A percentile compares a stretch with the other conserved stretches of the same genome.
phyloP scores from a whole-genome alignment of 768 basidiomycete species.

The Nevesoporus exiguus region DNA sequence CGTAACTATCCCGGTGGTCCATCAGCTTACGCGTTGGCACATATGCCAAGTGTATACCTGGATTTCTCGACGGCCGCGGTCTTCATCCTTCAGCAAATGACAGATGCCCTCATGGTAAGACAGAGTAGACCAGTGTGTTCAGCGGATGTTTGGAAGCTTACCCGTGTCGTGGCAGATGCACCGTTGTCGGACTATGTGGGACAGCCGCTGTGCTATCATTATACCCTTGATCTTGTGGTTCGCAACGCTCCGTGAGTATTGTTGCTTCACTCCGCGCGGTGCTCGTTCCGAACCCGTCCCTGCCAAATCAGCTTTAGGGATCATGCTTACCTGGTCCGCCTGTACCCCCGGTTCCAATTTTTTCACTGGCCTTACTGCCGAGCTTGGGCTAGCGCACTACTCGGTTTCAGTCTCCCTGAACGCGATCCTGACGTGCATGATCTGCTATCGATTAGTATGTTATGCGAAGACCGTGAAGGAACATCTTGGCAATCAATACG shows the following conservation, averaged over 20 bases:
- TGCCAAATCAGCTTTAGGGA: neutral
- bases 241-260: neutral
- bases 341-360: neutral
- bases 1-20: neutral
- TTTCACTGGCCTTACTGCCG: neutral
- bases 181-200: neutral
- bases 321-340: neutral
- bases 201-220: neutral
- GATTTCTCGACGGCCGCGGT: neutral
- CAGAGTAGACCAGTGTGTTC: neutral
- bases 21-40: neutral
- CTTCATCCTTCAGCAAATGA: neutral
- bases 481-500: neutral
- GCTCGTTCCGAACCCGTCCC: neutral
- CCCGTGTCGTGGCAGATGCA: neutral
- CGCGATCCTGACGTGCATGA: neutral
- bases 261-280: neutral
- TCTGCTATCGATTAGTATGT: neutral
- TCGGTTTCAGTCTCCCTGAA: neutral
- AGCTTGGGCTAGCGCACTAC: neutral
- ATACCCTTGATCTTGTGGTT: neutral
- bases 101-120: neutral
- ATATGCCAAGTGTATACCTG: neutral
- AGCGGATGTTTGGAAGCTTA: neutral
- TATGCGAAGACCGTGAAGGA: neutral